Evolutionary conservation across 352 stramenopile species (phyloP), one percentile per base, ranked within the genome.

Genomic region (Globisporangium splendens): DNA sequence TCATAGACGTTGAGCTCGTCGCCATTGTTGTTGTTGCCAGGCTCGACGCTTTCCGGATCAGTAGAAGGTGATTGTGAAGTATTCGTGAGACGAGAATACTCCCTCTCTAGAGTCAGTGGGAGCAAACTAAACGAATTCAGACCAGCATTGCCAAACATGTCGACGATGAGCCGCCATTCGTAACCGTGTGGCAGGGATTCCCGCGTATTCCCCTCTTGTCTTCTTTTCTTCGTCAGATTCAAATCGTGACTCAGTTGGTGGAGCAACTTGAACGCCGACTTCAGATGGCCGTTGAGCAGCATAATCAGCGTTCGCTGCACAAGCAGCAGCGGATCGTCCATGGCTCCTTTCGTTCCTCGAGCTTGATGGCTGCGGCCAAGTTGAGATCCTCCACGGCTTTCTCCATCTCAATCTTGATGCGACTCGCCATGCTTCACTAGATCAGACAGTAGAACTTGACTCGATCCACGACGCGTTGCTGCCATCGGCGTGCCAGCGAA

Each of bases 401-500:
- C 12, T 83, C 66, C 62, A 77, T 84, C 49, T 83, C 75, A 18
- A 77, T 73, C 47, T 74, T 75, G 20, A 82, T 52, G 5, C 73
- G 63, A 54, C 62, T 69, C 1, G 68, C 66, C 46, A 86, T 54
- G 35, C 70, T 83, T 44, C 75, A 59, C 73, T 68, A 86, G 17
- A 86, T 51, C n/a, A 79, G 53, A n/a, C 64, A 81, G 49, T 84
- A 81, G 46, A 73, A 81, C 38, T 79, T 79, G 28, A 73, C 64
- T 8, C 69, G 72, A 13, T 76, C 54, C 21, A 75, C 12, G 10
- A 79, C 39, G n/a, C 66, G 49, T 7, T 74, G 69, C 15, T 76
- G 63, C 72, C 73, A 86, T 13, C 43, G 53, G 5, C 63, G 50
- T 1, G 69, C 60, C 18, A 77, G 8, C 1, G 71, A 59, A 71